Evolutionary conservation across 164 flowering plant species (phyloP), one percentile per base, ranked within the genome.

Genomic region (Chloranthus sessilifolius): DNA sequence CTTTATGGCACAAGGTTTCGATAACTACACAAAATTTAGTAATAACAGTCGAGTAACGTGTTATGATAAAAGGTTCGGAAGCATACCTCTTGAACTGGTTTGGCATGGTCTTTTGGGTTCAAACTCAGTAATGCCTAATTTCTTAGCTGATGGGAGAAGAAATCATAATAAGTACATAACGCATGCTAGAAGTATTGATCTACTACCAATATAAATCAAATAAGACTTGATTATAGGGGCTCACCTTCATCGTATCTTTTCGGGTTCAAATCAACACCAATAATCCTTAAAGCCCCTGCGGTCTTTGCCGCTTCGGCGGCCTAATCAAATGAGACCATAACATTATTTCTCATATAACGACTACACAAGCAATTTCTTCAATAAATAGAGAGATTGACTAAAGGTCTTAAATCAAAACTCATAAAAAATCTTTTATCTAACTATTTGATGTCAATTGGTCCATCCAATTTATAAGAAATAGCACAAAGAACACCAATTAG

Each of bases 221-320:
- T 17, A 27, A 31, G 36, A 47, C 24, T 7, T 1, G 24, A 15
- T 20, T 50, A 21, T 8, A 6, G 40, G 5, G 25, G 9, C 1
- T 52, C 52, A 81, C 96, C 95, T 66, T 56, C 56, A n/a, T 67
- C 70, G 29, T 79, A 79, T 65, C 82, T 72, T 17, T 20, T 58
- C 1, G 86, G n/a, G 53, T 81, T 75, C 50, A 79, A n/a, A 62
- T 88, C 96, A 48, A 88, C 70, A 19, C 90, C 90, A 49, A 84
- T 88, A 16, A 88, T 84, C 61, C 94, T 75, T 1, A 85, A 71
- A 49, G 89, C 89, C 4, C 92, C 89, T 22, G 91, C 69, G 41
- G 77, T 54, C 47, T 82, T 78, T 42, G 90, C 84, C 15, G 88
- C 96, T 67, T 88, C 90, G 14, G 77, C 76, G 59, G 88, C 94